These are phyloP conservation scores for Thymus quinquecostatus DNA, from an alignment of 257 asterid genomes.

Conservation along the genomic window DNA sequence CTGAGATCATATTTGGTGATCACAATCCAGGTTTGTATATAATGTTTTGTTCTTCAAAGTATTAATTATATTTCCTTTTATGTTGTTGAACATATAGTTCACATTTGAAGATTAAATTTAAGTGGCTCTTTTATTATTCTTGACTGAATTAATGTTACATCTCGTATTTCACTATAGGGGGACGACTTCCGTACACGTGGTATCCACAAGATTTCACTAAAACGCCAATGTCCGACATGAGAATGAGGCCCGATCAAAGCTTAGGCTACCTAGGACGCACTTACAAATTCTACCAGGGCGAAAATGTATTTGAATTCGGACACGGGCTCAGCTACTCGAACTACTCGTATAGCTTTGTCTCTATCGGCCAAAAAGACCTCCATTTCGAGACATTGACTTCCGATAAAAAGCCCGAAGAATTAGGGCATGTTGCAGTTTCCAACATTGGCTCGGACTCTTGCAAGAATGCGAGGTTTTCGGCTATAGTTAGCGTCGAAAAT, in stretches of 20 bases:
- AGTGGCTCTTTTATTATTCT: no score
- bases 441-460: slow-evolving; percentile 27
- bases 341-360: slow-evolving; percentile 51
- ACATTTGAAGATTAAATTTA: no score
- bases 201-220: slow-evolving; percentile 62
- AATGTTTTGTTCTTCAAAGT: no score
- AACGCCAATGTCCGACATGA: slow-evolving; percentile 69
- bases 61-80: not conserved
- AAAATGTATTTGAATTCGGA: slow-evolving; percentile 62
- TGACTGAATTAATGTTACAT: not conserved
- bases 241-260: slow-evolving; percentile 57
- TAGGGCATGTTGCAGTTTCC: slow-evolving; percentile 13
- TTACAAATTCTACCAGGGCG: slow-evolving; percentile 62
- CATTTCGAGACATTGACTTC: slow-evolving; percentile 27
- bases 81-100: not conserved
- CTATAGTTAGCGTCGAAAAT: slow-evolving; percentile 41
- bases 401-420: not conserved
- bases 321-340: slow-evolving; percentile 73
- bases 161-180: slow-evolving; percentile 44
- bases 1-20: slow-evolving; percentile 68
- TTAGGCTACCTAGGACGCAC: slow-evolving; percentile 68
- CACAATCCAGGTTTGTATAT: slow-evolving; percentile 61
- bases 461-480: slow-evolving; percentile 30
- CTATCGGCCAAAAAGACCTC: slow-evolving; percentile 38
- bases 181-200: slow-evolving; percentile 70